These are phyloP conservation scores for Apiospora hydei DNA, from an alignment of 2,329 filamentous ascomycete species.

Conservation along the genomic window DNA sequence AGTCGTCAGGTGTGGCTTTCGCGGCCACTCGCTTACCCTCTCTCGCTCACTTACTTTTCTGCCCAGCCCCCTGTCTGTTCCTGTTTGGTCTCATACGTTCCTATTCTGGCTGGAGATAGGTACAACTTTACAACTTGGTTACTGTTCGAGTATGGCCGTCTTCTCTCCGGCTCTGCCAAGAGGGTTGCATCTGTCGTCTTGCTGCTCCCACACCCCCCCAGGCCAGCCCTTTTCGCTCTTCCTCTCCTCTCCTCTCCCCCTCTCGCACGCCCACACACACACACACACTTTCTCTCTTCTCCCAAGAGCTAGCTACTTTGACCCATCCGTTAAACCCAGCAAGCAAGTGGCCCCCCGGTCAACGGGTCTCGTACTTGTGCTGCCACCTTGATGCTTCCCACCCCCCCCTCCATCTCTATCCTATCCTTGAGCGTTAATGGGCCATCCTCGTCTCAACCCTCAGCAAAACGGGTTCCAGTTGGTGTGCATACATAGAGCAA, in stretches of 20 bases:
- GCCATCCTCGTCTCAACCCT: slow-evolving; percentile 29
- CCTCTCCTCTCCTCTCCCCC: neutral
- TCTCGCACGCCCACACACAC: neutral
- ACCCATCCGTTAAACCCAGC: slow-evolving; percentile 17
- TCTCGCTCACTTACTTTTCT: neutral
- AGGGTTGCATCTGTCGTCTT: slow-evolving; percentile 18
- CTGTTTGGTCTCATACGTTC: slow-evolving; percentile 20
- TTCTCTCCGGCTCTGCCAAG: slow-evolving; percentile 16
- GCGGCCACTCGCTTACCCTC: slow-evolving; percentile 5
- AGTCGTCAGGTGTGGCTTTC: slow-evolving; percentile 21
- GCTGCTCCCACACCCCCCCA: slow-evolving; percentile 18
- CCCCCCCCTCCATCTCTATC: slow-evolving; percentile 15
- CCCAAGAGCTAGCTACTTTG: slow-evolving; percentile 1
- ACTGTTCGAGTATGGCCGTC: slow-evolving; percentile 17
- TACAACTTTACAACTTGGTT: slow-evolving; percentile 6
- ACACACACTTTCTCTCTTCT: neutral
- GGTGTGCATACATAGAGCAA: slow-evolving; percentile 31
- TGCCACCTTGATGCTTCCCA: slow-evolving; percentile 25
- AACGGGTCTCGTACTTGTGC: slow-evolving; percentile 16
- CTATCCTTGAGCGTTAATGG: slow-evolving; percentile 20
- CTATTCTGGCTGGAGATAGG: slow-evolving; percentile 16
- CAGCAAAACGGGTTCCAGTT: slow-evolving; percentile 37
- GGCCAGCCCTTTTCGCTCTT: neutral
- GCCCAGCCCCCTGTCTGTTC: slow-evolving; percentile 5
- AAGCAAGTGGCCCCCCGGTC: slow-evolving; percentile 16